Conservation (phyloP, 139 green algal species). For the Pleodorina starrii region DNA sequence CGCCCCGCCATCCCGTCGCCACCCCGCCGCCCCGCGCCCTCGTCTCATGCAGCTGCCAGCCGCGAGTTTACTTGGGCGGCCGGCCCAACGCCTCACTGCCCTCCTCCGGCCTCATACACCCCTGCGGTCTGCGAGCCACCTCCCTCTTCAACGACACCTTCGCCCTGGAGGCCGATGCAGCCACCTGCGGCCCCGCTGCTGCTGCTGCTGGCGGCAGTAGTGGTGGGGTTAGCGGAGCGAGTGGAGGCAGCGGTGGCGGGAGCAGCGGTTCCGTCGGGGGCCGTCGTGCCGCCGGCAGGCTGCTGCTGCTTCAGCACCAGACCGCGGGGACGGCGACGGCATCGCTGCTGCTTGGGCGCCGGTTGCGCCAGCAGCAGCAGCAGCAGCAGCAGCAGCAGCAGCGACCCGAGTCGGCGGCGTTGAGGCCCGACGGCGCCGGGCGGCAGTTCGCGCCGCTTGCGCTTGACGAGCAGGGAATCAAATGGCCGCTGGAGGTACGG, state of each 20-base stretch:
- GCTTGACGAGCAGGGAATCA: constrained; percentile 76
- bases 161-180: background rate
- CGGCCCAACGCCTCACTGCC: constrained; percentile 21
- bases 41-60: background rate
- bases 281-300: background rate
- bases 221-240: background rate
- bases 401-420: background rate
- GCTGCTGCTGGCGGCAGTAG: too few relatives aligned
- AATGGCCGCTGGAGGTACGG: constrained; percentile 78
- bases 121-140: constrained; percentile 88
- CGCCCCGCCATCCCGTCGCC: too few relatives aligned
- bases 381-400: background rate
- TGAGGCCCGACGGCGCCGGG: too few relatives aligned
- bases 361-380: background rate
- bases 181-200: background rate
- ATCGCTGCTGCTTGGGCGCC: background rate
- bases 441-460: constrained; percentile 24
- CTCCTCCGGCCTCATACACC: constrained; percentile 68
- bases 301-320: background rate
- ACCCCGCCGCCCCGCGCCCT: background rate
- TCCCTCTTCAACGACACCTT: constrained; percentile 91
- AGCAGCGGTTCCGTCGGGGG: background rate
- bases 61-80: background rate
- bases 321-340: background rate
- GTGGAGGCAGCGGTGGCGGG: background rate